Percentiles rank a stretch among this genome's conserved stretches.
These are phyloP conservation scores for Pseudotulostoma volvatum DNA, from an alignment of 495 filamentous ascomycete genomes.

Conservation along the genomic window DNA sequence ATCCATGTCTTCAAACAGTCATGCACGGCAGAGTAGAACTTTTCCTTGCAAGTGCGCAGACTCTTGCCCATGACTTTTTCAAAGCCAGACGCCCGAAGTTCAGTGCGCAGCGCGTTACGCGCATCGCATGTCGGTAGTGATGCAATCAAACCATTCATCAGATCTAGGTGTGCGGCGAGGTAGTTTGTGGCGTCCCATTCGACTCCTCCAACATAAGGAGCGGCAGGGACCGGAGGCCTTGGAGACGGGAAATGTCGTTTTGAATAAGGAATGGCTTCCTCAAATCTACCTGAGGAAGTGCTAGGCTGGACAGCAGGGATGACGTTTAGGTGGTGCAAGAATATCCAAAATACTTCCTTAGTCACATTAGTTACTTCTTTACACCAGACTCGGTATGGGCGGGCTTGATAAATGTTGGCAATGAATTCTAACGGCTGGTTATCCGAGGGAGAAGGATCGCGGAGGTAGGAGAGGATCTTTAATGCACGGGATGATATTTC, in stretches of 20 bases:
- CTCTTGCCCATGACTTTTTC: constrained; percentile 77
- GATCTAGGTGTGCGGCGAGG: constrained; percentile 76
- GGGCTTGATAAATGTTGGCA: constrained; percentile 65
- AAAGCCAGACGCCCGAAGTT: constrained; percentile 72
- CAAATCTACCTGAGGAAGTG: constrained; percentile 11
- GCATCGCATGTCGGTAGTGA: constrained; percentile 53
- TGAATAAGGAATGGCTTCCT: constrained; percentile 33
- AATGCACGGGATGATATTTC: constrained; percentile 40
- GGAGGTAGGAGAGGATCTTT: constrained; percentile 58
- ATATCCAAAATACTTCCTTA: constrained; percentile 99
- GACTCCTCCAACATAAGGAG: constrained; percentile 92
- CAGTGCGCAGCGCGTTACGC: constrained; percentile 61
- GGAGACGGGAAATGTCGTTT: constrained; percentile 70
- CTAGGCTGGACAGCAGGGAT: constrained; percentile 37
- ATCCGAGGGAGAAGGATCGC: constrained; percentile 63
- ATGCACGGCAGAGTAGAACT: constrained; percentile 85
- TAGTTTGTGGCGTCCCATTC: constrained; percentile 99
- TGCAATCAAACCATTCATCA: constrained; percentile 83
- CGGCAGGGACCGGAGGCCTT: constrained; percentile 79
- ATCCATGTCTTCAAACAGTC: constrained; percentile 83
- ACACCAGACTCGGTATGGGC: constrained; percentile 86
- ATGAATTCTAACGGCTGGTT: constrained; percentile 72
- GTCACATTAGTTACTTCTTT: constrained; percentile 83
- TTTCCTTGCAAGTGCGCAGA: constrained; percentile 87
- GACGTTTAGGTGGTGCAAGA: constrained; percentile 83